phyloP scores from a whole-genome alignment of 2,329 filamentous ascomycete species.

The Chaetomium olivaceum region DNA sequence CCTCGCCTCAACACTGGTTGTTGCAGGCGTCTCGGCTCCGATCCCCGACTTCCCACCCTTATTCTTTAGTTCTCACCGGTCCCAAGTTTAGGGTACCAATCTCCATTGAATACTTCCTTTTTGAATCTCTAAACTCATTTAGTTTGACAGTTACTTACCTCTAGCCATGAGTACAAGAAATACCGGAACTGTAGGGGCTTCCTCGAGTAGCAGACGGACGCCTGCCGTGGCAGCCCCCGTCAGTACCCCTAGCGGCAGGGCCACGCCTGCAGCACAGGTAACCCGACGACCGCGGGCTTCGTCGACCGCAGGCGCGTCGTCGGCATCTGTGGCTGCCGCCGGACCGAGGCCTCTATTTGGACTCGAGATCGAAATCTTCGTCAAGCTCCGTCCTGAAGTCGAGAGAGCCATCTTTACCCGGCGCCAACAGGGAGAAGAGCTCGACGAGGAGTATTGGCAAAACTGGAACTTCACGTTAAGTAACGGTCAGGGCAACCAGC shows the following conservation, averaged over 20 bases:
- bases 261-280: not conserved
- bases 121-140: not conserved
- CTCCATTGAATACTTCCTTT: not conserved
- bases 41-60: not conserved
- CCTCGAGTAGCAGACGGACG: not conserved
- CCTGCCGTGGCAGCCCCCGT: not conserved
- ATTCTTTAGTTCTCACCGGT: not conserved
- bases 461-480: not conserved
- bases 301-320: not conserved
- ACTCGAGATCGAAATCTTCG: not conserved
- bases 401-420: not conserved
- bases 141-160: not conserved
- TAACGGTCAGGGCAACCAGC: not conserved
- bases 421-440: not conserved
- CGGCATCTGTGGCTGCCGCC: not conserved
- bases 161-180: not conserved
- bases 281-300: not conserved
- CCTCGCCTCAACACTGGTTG: not conserved
- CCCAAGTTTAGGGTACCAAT: not conserved
- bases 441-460: not conserved
- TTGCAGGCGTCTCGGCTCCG: not conserved
- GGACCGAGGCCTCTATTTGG: not conserved
- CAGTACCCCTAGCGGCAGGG: not conserved
- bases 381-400: not conserved
- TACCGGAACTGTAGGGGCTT: not conserved